These are phyloP conservation scores for Euphorbia schlechtendalii DNA, from an alignment of 441 rosid genomes.

Conservation along the genomic window DNA sequence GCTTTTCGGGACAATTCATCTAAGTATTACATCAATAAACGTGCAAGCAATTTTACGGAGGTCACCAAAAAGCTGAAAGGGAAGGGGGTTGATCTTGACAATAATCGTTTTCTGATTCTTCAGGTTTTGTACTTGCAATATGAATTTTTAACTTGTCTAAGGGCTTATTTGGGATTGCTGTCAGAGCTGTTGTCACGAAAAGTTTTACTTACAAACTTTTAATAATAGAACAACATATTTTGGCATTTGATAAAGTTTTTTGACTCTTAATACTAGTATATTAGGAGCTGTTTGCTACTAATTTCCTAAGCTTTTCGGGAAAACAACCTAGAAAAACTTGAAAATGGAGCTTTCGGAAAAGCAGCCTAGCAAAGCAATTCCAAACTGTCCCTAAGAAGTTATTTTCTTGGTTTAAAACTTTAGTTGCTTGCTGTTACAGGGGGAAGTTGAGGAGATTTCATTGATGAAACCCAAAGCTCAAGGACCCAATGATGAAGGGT, in stretches of 20 bases:
- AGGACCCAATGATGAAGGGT: constrained; percentile 98
- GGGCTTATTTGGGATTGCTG: too few relatives aligned
- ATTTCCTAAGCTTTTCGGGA: too few relatives aligned
- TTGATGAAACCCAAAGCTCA: constrained; percentile 96
- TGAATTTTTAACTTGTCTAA: too few relatives aligned
- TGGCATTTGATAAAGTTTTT: too few relatives aligned
- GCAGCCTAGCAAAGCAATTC: too few relatives aligned
- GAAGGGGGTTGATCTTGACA: constrained; percentile 95
- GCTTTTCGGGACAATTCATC: constrained; percentile 97
- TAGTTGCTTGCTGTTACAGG: constrained; percentile 42
- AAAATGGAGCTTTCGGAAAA: too few relatives aligned
- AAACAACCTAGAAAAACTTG: too few relatives aligned
- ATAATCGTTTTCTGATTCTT: constrained; percentile 92
- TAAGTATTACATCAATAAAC: constrained; percentile 78
- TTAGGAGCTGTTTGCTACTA: too few relatives aligned
- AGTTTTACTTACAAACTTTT: too few relatives aligned
- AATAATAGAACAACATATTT: too few relatives aligned
- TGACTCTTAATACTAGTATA: too few relatives aligned
- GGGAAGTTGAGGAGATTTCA: constrained; percentile 98
- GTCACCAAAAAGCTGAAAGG: constrained; percentile 83
- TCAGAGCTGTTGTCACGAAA: too few relatives aligned
- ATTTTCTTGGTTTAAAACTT: constrained; percentile 2
- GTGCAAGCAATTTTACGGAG: constrained; percentile 84
- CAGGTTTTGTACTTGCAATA: constrained; percentile 44
- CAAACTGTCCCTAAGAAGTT: background rate